These are phyloP conservation scores for Amaranthus tricolor DNA, from an alignment of 179 eudicot genomes.

Conservation along the genomic window DNA sequence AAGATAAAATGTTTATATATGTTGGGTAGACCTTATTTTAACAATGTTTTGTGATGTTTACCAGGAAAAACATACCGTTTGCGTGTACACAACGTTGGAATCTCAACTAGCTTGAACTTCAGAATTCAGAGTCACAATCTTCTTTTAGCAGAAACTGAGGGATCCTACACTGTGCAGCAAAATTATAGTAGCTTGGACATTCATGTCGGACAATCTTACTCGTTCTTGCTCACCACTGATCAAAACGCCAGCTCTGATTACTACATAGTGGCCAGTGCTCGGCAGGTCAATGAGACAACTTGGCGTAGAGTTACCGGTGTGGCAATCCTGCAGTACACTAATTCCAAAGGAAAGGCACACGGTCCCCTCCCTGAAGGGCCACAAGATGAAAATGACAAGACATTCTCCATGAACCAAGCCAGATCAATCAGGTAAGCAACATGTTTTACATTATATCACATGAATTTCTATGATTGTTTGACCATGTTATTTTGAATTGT, in stretches of 20 bases:
- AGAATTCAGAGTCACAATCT: slow-evolving; percentile 64
- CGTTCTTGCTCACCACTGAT: slow-evolving; percentile 60
- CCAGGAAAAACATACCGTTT: slow-evolving; percentile 62
- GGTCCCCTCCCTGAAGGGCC: slow-evolving; percentile 70
- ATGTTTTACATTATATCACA: too few species aligned
- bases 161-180: slow-evolving; percentile 66
- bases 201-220: slow-evolving; percentile 66
- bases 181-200: slow-evolving; percentile 66
- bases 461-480: too few species aligned
- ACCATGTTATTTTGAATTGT: too few species aligned
- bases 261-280: slow-evolving; percentile 63
- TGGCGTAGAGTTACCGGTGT: slow-evolving; percentile 67
- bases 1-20: background rate
- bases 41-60: background rate
- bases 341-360: slow-evolving; percentile 61
- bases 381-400: slow-evolving; percentile 55
- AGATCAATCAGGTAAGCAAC: slow-evolving; percentile 56
- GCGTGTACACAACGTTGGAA: slow-evolving; percentile 63
- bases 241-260: slow-evolving; percentile 69
- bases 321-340: slow-evolving; percentile 51
- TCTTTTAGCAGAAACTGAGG: slow-evolving; percentile 59
- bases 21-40: background rate
- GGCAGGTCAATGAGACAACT: slow-evolving; percentile 50
- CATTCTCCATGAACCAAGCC: slow-evolving; percentile 67
- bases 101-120: slow-evolving; percentile 63